Conservation (phyloP, 129 eudicot genomes). For the sunflower (Helianthus annuus) region DNA sequence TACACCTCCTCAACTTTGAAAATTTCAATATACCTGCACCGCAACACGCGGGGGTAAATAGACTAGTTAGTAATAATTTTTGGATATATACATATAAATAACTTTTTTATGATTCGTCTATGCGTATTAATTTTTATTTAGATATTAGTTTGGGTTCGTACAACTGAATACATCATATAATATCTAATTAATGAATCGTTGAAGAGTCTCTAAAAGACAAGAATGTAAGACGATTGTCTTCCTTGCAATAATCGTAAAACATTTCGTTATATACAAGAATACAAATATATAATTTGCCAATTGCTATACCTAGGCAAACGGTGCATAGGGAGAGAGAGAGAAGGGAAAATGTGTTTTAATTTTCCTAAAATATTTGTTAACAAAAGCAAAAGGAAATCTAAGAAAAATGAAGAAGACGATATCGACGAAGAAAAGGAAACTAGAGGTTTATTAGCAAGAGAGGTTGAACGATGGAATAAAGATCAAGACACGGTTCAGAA, state of each 20-base stretch:
- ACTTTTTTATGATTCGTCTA: no score
- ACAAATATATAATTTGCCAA: neutral
- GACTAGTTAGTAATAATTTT: no score
- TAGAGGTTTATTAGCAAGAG: constrained; percentile 30
- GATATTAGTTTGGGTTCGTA: no score
- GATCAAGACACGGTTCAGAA: constrained; percentile 23
- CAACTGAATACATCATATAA: neutral
- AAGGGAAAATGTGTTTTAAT: constrained; percentile 24
- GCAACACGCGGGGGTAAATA: no score
- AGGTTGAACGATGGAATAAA: constrained; percentile 38
- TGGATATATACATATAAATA: no score
- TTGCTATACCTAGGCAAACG: no score
- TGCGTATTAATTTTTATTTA: no score
- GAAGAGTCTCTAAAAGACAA: neutral
- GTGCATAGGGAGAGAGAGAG: neutral
- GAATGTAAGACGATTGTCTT: neutral
- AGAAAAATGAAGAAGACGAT: constrained; percentile 3
- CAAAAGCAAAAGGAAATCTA: neutral
- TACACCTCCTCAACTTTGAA: no score
- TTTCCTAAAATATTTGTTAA: neutral
- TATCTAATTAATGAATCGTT: neutral
- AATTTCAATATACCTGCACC: no score
- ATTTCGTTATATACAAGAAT: constrained; percentile 5
- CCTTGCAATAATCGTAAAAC: constrained; percentile 3
- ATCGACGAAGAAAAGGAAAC: constrained; percentile 19